These are phyloP conservation scores for Exophiala sp. DNA, from an alignment of 2,329 filamentous ascomycete species.

Conservation along the genomic window DNA sequence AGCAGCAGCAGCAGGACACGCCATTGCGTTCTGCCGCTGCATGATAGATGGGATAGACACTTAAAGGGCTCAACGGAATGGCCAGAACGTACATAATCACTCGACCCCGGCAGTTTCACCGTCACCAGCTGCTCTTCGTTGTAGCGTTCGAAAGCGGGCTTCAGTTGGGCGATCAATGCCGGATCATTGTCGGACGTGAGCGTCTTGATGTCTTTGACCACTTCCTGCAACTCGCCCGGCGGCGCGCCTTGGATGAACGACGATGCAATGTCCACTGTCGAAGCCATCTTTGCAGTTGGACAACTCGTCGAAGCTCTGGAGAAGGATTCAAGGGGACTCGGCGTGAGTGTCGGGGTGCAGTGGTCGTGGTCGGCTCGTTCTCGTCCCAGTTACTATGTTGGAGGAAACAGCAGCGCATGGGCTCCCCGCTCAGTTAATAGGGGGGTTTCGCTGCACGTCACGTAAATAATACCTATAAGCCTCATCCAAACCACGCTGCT, in stretches of 20 bases:
- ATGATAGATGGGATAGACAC: too few relatives aligned
- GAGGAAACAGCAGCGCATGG: too few relatives aligned
- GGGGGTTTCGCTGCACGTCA: too few relatives aligned
- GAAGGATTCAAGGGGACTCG: neutral
- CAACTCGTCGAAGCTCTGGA: neutral
- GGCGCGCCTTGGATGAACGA: constrained; percentile 91
- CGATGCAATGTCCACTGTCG: constrained; percentile 58
- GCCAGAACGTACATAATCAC: constrained; percentile 63
- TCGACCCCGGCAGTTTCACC: constrained; percentile 81
- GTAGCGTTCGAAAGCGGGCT: constrained; percentile 84
- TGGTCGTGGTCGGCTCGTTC: too few relatives aligned
- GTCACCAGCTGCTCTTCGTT: constrained; percentile 91
- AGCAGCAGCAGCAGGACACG: too few relatives aligned
- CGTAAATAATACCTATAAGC: too few relatives aligned
- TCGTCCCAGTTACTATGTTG: too few relatives aligned
- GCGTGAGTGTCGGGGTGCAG: neutral
- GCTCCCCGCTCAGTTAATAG: too few relatives aligned
- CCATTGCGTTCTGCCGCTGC: too few relatives aligned
- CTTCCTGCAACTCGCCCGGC: constrained; percentile 90
- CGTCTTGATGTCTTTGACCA: constrained; percentile 79
- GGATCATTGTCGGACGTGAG: constrained; percentile 63
- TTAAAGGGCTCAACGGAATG: too few relatives aligned
- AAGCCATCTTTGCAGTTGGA: constrained; percentile 36
- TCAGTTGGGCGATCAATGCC: constrained; percentile 63
- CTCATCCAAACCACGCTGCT: too few relatives aligned